phyloP scores from a whole-genome alignment of 2,329 filamentous ascomycete species.

The Xylariaceae sp. region DNA sequence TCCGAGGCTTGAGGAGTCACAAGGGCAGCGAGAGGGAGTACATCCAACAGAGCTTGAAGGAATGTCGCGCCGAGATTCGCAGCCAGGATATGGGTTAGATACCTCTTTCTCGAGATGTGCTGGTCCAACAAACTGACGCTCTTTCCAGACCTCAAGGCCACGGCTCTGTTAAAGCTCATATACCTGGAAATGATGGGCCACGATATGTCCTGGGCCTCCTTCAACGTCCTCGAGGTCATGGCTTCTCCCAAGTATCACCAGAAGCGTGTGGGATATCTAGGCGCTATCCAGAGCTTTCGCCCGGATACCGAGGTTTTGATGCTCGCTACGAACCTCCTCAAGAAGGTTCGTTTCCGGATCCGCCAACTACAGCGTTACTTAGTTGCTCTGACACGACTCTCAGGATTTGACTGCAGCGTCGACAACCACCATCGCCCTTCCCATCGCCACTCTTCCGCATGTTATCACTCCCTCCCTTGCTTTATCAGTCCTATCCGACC shows the following conservation, averaged over 20 bases:
- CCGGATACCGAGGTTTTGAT: constrained; percentile 95
- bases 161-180: constrained; percentile 88
- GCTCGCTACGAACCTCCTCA: constrained; percentile 92
- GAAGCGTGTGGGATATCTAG: constrained; percentile 92
- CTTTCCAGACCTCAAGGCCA: constrained; percentile 80
- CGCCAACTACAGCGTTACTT: background rate
- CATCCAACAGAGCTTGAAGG: constrained; percentile 86
- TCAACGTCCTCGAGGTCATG: constrained; percentile 99
- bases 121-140: constrained; percentile 14
- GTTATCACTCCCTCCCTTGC: constrained; percentile 90
- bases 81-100: constrained; percentile 83
- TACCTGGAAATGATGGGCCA: constrained; percentile 99
- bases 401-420: constrained; percentile 70
- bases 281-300: constrained; percentile 92
- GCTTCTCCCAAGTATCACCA: constrained; percentile 90
- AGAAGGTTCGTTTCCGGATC: constrained; percentile 60
- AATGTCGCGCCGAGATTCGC: constrained; percentile 91
- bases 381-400: constrained; percentile 12
- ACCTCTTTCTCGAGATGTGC: constrained; percentile 1
- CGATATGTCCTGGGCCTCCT: constrained; percentile 99
- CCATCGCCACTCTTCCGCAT: constrained; percentile 86
- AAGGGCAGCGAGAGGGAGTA: constrained; percentile 95
- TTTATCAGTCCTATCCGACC: constrained; percentile 80
- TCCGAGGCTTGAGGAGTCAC: constrained; percentile 89
- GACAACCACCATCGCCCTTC: constrained; percentile 75